Conservation (phyloP, 495 filamentous ascomycete genomes). For the Xylaria castorea region DNA sequence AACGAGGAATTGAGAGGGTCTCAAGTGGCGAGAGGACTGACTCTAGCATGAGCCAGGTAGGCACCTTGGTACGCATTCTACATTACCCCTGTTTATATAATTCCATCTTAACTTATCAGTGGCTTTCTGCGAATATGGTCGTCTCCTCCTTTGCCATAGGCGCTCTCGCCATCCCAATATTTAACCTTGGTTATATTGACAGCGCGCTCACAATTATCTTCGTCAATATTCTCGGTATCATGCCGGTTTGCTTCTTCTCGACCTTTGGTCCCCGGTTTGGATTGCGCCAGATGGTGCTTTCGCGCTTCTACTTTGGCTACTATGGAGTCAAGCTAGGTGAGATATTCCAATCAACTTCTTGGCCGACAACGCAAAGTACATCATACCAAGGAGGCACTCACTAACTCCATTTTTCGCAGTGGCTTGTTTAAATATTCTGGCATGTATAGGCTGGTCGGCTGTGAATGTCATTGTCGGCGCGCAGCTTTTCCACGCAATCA, state of each 20-base stretch:
- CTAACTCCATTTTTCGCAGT: conserved; percentile 46
- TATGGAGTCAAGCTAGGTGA: conserved; percentile 73
- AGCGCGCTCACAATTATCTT: conserved; percentile 78
- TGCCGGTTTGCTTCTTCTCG: conserved; percentile 81
- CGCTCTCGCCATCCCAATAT: conserved; percentile 70
- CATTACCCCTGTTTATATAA: conserved; percentile 1
- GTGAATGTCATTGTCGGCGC: conserved; percentile 78
- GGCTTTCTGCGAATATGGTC: conserved; percentile 85
- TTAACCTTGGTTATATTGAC: conserved; percentile 75
- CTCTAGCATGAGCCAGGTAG: conserved; percentile 69
- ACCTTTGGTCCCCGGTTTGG: conserved; percentile 81
- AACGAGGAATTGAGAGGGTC: conserved; percentile 82
- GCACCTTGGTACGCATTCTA: conserved; percentile 69
- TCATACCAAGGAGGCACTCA: neutral
- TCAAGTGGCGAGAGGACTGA: conserved; percentile 75
- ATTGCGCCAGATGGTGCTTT: conserved; percentile 85
- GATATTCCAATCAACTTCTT: conserved; percentile 28
- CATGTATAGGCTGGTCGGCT: conserved; percentile 78
- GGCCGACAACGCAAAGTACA: neutral
- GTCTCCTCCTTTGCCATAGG: conserved; percentile 84
- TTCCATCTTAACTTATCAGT: conserved; percentile 54
- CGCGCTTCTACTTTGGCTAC: conserved; percentile 81
- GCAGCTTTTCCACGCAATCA: conserved; percentile 80
- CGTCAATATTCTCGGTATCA: conserved; percentile 76
- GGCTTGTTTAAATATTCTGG: conserved; percentile 76